These are phyloP conservation scores for Bidens hawaiensis DNA, from an alignment of 140 eudicot species.

Conservation along the genomic window DNA sequence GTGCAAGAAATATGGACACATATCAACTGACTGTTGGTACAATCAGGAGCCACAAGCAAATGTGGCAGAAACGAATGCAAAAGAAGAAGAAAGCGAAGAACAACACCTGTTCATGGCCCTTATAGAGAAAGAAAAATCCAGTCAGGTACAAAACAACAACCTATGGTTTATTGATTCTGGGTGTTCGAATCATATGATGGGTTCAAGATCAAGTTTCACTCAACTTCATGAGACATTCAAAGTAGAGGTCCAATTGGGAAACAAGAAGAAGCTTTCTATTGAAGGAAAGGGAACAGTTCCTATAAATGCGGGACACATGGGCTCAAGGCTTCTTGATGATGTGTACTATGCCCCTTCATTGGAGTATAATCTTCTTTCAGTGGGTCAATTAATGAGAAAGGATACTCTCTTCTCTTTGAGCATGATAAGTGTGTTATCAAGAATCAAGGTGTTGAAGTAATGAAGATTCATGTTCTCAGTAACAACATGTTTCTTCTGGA, in stretches of 20 bases:
- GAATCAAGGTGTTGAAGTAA: background rate
- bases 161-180: slow-evolving; percentile 1
- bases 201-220: background rate
- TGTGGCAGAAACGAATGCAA: background rate
- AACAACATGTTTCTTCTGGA: background rate
- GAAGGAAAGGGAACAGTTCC: background rate
- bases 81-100: background rate
- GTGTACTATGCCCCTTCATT: background rate
- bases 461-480: background rate
- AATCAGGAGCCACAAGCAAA: background rate
- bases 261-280: background rate
- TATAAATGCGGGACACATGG: too few species aligned
- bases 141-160: background rate
- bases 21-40: slow-evolving; percentile 10
- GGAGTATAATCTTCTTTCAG: background rate
- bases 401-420: background rate
- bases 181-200: background rate
- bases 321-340: background rate
- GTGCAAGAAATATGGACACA: too few species aligned
- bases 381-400: background rate
- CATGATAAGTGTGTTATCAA: background rate
- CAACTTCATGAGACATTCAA: background rate
- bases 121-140: background rate
- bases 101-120: background rate
- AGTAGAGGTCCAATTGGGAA: background rate